phyloP scores from a whole-genome alignment of 139 green algal genomes.

The Raphidocelis subcapitata region DNA sequence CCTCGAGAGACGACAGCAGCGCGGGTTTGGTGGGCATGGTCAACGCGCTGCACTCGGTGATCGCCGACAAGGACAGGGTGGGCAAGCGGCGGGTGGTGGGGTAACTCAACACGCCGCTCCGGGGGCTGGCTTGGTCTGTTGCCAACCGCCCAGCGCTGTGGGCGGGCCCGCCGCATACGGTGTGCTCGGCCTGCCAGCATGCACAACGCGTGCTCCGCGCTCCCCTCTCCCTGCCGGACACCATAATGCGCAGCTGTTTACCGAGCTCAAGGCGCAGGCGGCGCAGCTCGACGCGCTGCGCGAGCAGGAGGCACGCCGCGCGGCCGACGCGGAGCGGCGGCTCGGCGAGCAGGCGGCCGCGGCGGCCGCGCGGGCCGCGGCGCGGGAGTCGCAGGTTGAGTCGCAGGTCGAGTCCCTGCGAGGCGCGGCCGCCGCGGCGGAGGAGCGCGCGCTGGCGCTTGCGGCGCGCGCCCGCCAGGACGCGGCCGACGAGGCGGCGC shows the following conservation, averaged over 20 bases:
- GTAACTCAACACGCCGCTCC: too few species aligned
- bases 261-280: conserved; percentile 36
- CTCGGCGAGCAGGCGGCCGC: too few species aligned
- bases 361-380: too few species aligned
- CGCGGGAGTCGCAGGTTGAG: not conserved
- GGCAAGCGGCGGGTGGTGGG: too few species aligned
- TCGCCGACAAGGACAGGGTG: conserved; percentile 20
- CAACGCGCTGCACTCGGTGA: conserved; percentile 2
- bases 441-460: conserved; percentile 1
- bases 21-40: not conserved
- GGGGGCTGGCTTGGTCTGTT: too few species aligned
- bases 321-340: conserved; percentile 15
- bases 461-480: conserved; percentile 11
- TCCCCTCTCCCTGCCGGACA: too few species aligned
- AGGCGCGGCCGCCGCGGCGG: conserved; percentile 14
- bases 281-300: conserved; percentile 37
- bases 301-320: conserved; percentile 21
- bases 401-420: conserved; percentile 32
- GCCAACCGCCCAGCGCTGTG: too few species aligned
- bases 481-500: conserved; percentile 5
- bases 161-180: too few species aligned
- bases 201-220: too few species aligned
- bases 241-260: too few species aligned
- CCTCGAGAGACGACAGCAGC: conserved; percentile 7
- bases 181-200: too few species aligned